phyloP scores from a whole-genome alignment of 2,329 filamentous ascomycete genomes.

The Dactylellina haptotyla region DNA sequence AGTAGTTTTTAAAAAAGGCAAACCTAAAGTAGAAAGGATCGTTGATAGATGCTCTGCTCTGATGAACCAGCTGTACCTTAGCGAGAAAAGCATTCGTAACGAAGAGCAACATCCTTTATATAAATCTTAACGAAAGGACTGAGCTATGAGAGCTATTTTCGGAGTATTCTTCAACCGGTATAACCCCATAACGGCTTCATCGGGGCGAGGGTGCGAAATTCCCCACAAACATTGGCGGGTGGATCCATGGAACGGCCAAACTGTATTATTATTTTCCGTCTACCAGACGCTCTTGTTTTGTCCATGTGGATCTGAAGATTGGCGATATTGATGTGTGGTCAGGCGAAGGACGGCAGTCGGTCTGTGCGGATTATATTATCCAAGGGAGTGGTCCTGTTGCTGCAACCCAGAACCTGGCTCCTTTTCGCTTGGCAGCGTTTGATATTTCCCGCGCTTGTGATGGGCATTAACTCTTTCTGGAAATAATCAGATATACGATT shows the following conservation, averaged over 20 bases:
- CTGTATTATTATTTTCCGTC: conserved; percentile 48
- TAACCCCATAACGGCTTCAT: conserved; percentile 3
- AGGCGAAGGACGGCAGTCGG: not conserved
- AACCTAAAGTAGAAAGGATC: not conserved
- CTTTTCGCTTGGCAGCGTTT: conserved; percentile 36
- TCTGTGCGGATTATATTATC: conserved; percentile 26
- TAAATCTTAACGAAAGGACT: not conserved
- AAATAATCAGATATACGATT: not conserved
- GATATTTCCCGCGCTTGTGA: conserved; percentile 25
- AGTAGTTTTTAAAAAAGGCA: not conserved
- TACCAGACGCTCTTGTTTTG: conserved; percentile 42
- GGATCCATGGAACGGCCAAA: conserved; percentile 44
- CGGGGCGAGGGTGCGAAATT: conserved; percentile 21
- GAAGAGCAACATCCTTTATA: conserved; percentile 2
- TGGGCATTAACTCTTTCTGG: not conserved
- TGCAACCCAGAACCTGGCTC: conserved; percentile 18
- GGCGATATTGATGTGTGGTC: not conserved
- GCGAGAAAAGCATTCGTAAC: not conserved
- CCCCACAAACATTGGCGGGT: conserved; percentile 25
- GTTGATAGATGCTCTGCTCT: not conserved
- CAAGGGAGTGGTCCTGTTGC: not conserved
- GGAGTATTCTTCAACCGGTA: too few relatives aligned
- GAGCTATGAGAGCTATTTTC: not conserved
- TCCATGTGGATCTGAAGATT: conserved; percentile 28
- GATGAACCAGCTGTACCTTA: not conserved